Evolutionary conservation across 2,329 filamentous ascomycete genomes (phyloP), one percentile per base, ranked within the genome.

Genomic region (Pseudodiploospora longispora): DNA sequence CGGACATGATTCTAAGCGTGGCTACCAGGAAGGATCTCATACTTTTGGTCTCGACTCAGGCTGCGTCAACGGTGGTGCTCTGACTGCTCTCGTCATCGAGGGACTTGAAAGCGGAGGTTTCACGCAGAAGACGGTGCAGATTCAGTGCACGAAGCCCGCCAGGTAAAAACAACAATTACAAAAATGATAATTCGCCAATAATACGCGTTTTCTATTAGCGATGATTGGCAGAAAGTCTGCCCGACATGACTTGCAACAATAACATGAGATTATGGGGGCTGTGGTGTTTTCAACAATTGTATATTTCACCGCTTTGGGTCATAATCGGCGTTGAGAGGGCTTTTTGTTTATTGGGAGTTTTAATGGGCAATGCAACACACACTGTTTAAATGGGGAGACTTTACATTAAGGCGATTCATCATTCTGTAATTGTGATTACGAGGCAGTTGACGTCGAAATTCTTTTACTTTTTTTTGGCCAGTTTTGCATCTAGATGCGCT

Each of bases 1-100:
- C 63, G 90, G 90, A 5, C 91, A 97, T 60, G 87, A 96, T 60
- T 78, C 87, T 27, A 82, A 82, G 55, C 67, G 68, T 3, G 89
- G 88, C 0, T 74, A 94, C 40, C 58, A 55, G 30, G 52, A 71
- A 47, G 56, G 78, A 40, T 71, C 75, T 40, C 94, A 87, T 63
- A 86, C 83, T 4, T 87, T 89, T 57, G 93, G 93, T 0, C 70
- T 97, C 38, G 93, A 97, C 63, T 86, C 85, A 1, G 83, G 82
- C 0, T 97, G 93, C 60, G 80, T 87, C 3, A 78, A 76, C 50
- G 90, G 89, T 8, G 82, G 81, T 1, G 72, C 79, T 50, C 68
- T 98, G 51, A 87, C 85, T 1, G 90, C 86, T 1, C 63, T 95
- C 47, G 72, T 96, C 3, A 77, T 96, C 32, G 77, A 85, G 53